Evolutionary conservation across 305 asterid genomes (phyloP), one percentile per base, ranked within the genome.

Genomic region (Striga hermonthica): DNA sequence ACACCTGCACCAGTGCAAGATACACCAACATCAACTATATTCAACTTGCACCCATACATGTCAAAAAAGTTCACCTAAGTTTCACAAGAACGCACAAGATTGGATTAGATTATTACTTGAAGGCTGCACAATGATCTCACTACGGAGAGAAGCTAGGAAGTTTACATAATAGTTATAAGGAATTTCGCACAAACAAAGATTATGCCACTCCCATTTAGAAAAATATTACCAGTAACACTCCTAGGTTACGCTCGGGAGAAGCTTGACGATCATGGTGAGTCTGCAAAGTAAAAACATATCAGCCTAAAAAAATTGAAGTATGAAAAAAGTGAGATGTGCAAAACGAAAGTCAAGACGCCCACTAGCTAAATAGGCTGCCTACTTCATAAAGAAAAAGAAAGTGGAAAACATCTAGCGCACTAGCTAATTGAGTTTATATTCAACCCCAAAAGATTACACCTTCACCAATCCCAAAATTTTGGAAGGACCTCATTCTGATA

Each of bases 11-110:
- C 82, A 71, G 76, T 81, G 83, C 99, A 93, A 72, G 97, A 86
- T 38, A 93, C 82, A 38, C 99, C 99, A 83, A 93, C 97, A 78
- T 86, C 90, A 39, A 70, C 75, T 45, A 92, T 86, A 75, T 90
- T 87, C 69, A 93, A 68, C 71, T 88, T 93, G 82, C 96, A 77
- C 48, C 99, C 99, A 61, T 88, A 93, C 76, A 90, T 72, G 76
- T 90, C 96, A 66, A 93, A 88, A 78, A 93, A 90, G 65, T 82
- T 77, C 52, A 93, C 96, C 99, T 93, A 60, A 9, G 67, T 62
- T 66, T 61, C 69, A 73, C 74, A 62, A 69, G 47, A 74, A 59
- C 72, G 58, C 36, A 7, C 53, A 37, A 15, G 60, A 64, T 60
- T 41, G 48, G 38, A 45, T 43, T 62, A 74, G 49, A 4, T 37